Base-by-base conservation (phyloP, 306 rosid genomes). In the Prunus mume region DNA sequence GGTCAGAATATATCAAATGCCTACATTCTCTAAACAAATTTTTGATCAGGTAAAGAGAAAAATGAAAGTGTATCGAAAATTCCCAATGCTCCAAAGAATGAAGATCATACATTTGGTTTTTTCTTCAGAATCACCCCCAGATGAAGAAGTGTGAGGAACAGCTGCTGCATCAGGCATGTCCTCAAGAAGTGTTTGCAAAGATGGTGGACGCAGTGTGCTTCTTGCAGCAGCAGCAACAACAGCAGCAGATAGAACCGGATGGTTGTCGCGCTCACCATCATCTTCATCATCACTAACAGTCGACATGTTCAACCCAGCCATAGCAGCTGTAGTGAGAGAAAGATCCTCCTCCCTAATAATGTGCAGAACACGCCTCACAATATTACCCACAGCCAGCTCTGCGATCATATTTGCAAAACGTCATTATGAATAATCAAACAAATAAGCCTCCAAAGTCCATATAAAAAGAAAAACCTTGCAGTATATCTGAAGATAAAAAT, bases 371-470 rank as follows among this genome's bases (percentile, higher is more conserved):
- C 99, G 98, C 89, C 99, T 93, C 78, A 87, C 98, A 65, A 96
- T 93, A 79, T 96, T 96, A 71, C 99, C 99, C 82, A 96, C 99
- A 46, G 99, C 96, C 56, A 96, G 87, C 90, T 96, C 99, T 96
- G 90, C 84, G 54, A 78, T 83, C 15, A 65, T 80, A 83, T 65
- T 46, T 57, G 74, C 72, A 51, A 58, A 85, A 73, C 47, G 69
- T 82, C 65, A 69, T 54, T 69, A 86, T 30, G 69, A 50, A 86
- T 3, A 55, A 75, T 25, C 2, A 54, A 61, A 52, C 2, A 56
- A 72, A 80, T 50, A 41, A 78, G 58, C 57, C 55, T 67, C 71
- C 18, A 73, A 13, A 64, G 34, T 18, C 51, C 64, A 43, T 68
- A 72, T 61, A 27, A 34, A 45, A 62, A 74, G 76, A 73, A 65